A percentile compares a stretch with the other conserved stretches of the same genome.
Evolutionary conservation across 2,329 filamentous ascomycete genomes (phyloP).

Genomic region (Capronia americana): DNA sequence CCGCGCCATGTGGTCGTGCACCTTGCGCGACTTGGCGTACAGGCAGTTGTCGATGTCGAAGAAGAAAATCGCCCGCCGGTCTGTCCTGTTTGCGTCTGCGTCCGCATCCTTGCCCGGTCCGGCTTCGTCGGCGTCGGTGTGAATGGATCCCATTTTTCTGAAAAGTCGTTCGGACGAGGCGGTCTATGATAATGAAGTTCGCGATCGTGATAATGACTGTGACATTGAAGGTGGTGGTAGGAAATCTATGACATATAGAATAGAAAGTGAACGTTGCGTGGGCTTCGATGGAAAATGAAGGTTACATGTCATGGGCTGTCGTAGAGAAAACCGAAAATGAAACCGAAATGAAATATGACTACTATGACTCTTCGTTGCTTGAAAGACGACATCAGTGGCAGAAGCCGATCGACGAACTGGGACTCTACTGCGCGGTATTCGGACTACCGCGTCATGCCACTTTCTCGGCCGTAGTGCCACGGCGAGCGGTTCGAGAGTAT

Average conservation of each 20-base stretch:
- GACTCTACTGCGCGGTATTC: background rate
- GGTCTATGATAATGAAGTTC: background rate
- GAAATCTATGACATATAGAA: constrained; percentile 7
- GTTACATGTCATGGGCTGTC: background rate
- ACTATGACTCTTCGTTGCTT: background rate
- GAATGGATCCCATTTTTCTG: constrained; percentile 27
- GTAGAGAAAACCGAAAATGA: background rate
- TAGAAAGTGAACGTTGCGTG: background rate
- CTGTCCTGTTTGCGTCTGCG: background rate
- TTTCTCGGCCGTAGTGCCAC: background rate
- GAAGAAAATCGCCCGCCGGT: constrained; percentile 59
- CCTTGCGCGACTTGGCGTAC: constrained; percentile 83
- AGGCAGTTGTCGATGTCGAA: constrained; percentile 99
- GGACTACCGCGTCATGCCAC: background rate
- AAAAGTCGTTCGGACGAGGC: background rate
- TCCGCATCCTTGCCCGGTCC: background rate
- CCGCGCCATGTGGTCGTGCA: constrained; percentile 86
- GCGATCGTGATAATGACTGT: background rate
- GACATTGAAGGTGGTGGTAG: background rate
- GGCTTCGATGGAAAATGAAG: background rate
- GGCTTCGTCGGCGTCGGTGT: background rate
- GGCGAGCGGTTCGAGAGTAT: too few relatives aligned
- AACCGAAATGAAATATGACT: background rate
- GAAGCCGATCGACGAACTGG: background rate
- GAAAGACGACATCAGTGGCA: background rate